Conservation (phyloP, 768 basidiomycete genomes). For the Terana coerulea region DNA sequence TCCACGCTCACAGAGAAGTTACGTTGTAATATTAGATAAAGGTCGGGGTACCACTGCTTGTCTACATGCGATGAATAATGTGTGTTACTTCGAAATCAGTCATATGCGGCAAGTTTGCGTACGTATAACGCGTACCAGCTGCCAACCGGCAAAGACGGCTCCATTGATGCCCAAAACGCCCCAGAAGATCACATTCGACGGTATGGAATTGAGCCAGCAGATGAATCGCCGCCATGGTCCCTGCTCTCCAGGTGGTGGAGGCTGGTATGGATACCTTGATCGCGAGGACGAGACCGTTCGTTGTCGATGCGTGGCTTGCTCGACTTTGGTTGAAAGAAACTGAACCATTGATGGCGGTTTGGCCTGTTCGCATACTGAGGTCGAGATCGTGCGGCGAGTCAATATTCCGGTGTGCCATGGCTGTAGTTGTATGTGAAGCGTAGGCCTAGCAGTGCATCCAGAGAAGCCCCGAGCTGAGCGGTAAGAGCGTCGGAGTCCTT, state of each 20-base stretch:
- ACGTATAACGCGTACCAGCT: slow-evolving; percentile 27
- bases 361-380: background rate
- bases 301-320: slow-evolving; percentile 20
- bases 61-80: slow-evolving; percentile 7
- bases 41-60: slow-evolving; percentile 30
- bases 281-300: background rate
- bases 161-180: slow-evolving; percentile 64
- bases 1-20: slow-evolving; percentile 62
- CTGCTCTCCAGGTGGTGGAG: background rate
- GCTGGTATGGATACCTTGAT: background rate
- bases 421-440: too few species aligned
- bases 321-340: slow-evolving; percentile 14
- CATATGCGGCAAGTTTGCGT: too few species aligned
- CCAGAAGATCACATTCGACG: slow-evolving; percentile 51
- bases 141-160: slow-evolving; percentile 59
- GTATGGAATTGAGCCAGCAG: slow-evolving; percentile 47
- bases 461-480: too few species aligned
- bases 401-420: too few species aligned
- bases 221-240: slow-evolving; percentile 20
- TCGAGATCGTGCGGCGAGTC: too few species aligned
- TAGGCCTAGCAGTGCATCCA: too few species aligned
- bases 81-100: too few species aligned
- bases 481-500: too few species aligned
- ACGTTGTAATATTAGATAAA: slow-evolving; percentile 46
- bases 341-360: slow-evolving; percentile 7